Conservation (phyloP, 2,329 filamentous ascomycete species). For the Fusarium sp. region DNA sequence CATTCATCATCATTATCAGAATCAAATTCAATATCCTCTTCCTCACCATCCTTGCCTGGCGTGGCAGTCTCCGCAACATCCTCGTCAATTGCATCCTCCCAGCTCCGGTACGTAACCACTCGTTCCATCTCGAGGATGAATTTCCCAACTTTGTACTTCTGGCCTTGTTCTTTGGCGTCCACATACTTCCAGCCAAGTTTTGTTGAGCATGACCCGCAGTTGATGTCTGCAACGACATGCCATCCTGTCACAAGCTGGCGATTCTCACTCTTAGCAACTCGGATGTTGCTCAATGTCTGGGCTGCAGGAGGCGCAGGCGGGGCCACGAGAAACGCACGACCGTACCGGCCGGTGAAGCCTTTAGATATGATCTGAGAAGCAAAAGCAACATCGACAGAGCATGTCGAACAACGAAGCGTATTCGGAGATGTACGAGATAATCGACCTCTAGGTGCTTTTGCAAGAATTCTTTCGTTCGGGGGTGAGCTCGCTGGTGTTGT, state of each 20-base stretch:
- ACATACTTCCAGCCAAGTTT: constrained; percentile 75
- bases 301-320: constrained; percentile 43
- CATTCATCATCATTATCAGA: constrained; percentile 73
- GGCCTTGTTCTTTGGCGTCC: constrained; percentile 64
- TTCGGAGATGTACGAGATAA: constrained; percentile 58
- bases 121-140: constrained; percentile 71
- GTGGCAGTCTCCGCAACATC: constrained; percentile 7
- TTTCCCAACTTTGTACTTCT: constrained; percentile 74
- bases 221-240: constrained; percentile 71
- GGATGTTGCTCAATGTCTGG: constrained; percentile 60
- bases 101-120: constrained; percentile 60
- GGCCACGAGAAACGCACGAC: constrained; percentile 68
- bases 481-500: constrained; percentile 44
- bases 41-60: constrained; percentile 7
- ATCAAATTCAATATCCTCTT: constrained; percentile 61
- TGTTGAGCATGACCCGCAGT: constrained; percentile 61
- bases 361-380: constrained; percentile 69
- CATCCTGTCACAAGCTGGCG: constrained; percentile 68
- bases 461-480: constrained; percentile 23
- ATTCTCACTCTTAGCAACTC: constrained; percentile 61
- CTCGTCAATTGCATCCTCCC: constrained; percentile 52
- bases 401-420: constrained; percentile 66
- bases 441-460: constrained; percentile 25
- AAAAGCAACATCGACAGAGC: constrained; percentile 68
- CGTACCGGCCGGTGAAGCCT: constrained; percentile 71